Evolutionary conservation across 2,329 filamentous ascomycete genomes (phyloP).

Genomic region (Leptographium galeiforme): DNA sequence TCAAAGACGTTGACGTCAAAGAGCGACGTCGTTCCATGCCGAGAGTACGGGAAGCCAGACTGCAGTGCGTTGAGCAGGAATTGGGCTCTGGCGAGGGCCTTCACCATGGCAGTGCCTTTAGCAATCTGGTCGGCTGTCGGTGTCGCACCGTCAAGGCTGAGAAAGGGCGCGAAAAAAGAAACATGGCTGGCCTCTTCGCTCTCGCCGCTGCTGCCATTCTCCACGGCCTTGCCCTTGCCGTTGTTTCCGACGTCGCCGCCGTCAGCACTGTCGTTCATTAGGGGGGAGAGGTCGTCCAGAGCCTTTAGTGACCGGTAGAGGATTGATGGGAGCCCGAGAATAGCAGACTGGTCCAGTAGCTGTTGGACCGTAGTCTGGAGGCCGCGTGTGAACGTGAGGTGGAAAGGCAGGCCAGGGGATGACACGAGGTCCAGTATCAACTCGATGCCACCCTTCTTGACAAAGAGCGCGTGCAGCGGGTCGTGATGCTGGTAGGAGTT

Average conservation of each 20-base stretch:
- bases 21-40: conserved; percentile 53
- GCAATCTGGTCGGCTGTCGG: conserved; percentile 25
- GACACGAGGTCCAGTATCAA: conserved; percentile 72
- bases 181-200: conserved; percentile 16
- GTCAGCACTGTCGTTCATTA: conserved; percentile 29
- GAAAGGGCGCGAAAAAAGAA: conserved; percentile 59
- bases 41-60: conserved; percentile 57
- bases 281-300: conserved; percentile 52
- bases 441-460: conserved; percentile 69
- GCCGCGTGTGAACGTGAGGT: conserved; percentile 57
- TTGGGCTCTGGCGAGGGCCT: conserved; percentile 65
- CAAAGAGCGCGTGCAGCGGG: conserved; percentile 58
- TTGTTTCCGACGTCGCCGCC: background rate
- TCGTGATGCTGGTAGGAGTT: conserved; percentile 60
- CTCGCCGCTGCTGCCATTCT: background rate
- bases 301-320: conserved; percentile 60
- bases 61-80: conserved; percentile 63
- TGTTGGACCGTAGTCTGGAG: conserved; percentile 62
- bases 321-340: conserved; percentile 70
- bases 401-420: conserved; percentile 64
- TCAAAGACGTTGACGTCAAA: conserved; percentile 72
- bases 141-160: conserved; percentile 30
- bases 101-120: conserved; percentile 64
- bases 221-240: background rate
- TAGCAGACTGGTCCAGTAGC: conserved; percentile 67